Evolutionary conservation across 2,329 filamentous ascomycete species (phyloP), one percentile per base, ranked within the genome.

Genomic region (Hymenoscyphus repandus): DNA sequence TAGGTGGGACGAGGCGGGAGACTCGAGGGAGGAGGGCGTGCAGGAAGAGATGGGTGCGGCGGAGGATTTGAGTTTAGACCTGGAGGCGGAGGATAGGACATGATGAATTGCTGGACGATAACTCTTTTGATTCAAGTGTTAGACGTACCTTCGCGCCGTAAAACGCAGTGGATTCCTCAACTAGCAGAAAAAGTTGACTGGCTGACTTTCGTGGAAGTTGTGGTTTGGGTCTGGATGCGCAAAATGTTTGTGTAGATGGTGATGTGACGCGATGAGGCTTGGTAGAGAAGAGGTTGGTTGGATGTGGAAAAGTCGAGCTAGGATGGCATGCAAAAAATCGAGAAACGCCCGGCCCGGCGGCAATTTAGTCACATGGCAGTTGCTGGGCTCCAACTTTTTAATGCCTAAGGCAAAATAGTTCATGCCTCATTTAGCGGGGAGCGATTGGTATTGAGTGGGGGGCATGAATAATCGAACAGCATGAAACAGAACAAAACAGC

Each of bases 61-160:
- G 69, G 58, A 53, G 68, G 59, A 63, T 72, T 62, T 65, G 69
- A 61, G 68, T 56, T 67, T 69, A 80, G 73, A 81, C 87, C 87
- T 89, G 88, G 86, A 86, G 86, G 86, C 68, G 85, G 85, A 72
- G 87, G 85, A 79, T 89, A 89, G 72, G 87, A 85, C 88, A 92
- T 92, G 79, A 83, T 83, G 79, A 83, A 83, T 63, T 61, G 58
- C 60, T 65, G 62, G 57, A 57, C 63, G 59, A 60, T 55, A 49
- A 58, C 52, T 54, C 56, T 58, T 58, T 60, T 61, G 54, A 34
- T 51, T 55, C 58, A 51, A 61, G 57, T 62, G 57, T 62, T 62
- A 62, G 58, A 68, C 65, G 65, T 68, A 68, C 65, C 65, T 67
- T 66, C 63, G 63, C 63, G 64, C 56, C 52, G 40, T 59, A 38